A percentile compares a stretch with the other conserved stretches of the same genome.
phyloP scores from a whole-genome alignment of 75 land plant species.

The Selaginella tamariscina region DNA sequence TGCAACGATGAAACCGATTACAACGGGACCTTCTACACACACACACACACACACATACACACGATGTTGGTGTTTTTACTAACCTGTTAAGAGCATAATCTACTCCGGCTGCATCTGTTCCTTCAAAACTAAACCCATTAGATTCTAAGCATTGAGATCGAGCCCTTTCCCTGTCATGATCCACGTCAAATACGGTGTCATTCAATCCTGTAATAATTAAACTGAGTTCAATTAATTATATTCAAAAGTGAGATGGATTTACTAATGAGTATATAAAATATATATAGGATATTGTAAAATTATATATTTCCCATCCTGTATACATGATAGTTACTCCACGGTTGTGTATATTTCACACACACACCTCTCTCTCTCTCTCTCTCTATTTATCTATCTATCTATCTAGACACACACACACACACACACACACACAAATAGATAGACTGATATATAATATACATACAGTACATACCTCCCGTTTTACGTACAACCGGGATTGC shows the following conservation, averaged over 20 bases:
- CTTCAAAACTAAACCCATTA: constrained; percentile 87
- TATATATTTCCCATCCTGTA: neutral
- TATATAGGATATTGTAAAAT: neutral
- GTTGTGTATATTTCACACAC: no score
- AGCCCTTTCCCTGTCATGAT: constrained; percentile 71
- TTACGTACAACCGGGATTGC: constrained; percentile 91
- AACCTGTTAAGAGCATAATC: constrained; percentile 92
- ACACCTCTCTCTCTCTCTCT: no score
- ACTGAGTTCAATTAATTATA: neutral
- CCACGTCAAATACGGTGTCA: constrained; percentile 90
- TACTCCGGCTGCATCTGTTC: constrained; percentile 60
- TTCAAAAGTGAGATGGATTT: neutral
- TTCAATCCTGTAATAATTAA: constrained; percentile 45
- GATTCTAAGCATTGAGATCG: constrained; percentile 49
- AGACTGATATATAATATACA: neutral
- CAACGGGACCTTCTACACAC: no score
- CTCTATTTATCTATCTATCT: no score
- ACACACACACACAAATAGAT: no score
- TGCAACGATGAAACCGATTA: no score
- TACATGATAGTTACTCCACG: neutral
- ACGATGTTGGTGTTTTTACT: neutral
- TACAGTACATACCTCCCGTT: constrained; percentile 63
- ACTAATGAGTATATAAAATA: neutral
- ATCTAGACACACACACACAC: no score
- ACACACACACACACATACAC: no score